A percentile compares a stretch with the other conserved stretches of the same genome.
phyloP scores from a whole-genome alignment of 768 basidiomycete genomes.

The Holtermanniella nyarrowii region DNA sequence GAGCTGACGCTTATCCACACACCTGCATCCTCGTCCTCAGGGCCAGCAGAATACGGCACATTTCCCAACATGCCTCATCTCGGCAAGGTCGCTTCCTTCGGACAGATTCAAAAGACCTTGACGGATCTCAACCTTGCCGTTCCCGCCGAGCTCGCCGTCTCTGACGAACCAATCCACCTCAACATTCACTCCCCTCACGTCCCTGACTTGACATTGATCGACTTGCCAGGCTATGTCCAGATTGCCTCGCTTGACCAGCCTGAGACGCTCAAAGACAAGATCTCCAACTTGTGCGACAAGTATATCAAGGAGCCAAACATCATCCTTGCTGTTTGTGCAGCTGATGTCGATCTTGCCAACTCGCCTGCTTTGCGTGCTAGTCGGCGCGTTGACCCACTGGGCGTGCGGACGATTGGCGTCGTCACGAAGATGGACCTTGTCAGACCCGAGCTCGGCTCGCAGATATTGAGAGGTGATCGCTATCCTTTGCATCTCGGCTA shows the following conservation, averaged over 20 bases:
- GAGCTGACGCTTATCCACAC: constrained; percentile 95
- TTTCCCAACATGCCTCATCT: constrained; percentile 76
- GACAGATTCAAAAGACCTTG: constrained; percentile 81
- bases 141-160: constrained; percentile 78
- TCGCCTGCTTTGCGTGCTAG: constrained; percentile 90
- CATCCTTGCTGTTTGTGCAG: constrained; percentile 95
- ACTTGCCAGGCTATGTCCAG: constrained; percentile 94
- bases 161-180: constrained; percentile 89
- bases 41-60: constrained; percentile 71
- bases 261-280: constrained; percentile 85
- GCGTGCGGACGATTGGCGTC: constrained; percentile 90
- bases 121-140: constrained; percentile 93
- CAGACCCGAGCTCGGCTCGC: constrained; percentile 66
- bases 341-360: constrained; percentile 96
- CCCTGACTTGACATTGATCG: constrained; percentile 93
- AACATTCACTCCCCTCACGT: constrained; percentile 92
- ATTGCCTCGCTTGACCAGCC: constrained; percentile 92
- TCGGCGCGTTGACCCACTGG: constrained; percentile 85
- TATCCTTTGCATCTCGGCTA: constrained; percentile 98
- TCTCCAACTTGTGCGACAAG: constrained; percentile 75
- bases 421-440: constrained; percentile 99
- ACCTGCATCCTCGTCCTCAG: constrained; percentile 51
- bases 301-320: constrained; percentile 99
- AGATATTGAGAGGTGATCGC: constrained; percentile 72
- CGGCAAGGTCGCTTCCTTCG: constrained; percentile 81